Percentiles rank a stretch among this genome's conserved stretches.
Conservation (phyloP, 768 basidiomycete species). For the Boletus pseudopeckii region DNA sequence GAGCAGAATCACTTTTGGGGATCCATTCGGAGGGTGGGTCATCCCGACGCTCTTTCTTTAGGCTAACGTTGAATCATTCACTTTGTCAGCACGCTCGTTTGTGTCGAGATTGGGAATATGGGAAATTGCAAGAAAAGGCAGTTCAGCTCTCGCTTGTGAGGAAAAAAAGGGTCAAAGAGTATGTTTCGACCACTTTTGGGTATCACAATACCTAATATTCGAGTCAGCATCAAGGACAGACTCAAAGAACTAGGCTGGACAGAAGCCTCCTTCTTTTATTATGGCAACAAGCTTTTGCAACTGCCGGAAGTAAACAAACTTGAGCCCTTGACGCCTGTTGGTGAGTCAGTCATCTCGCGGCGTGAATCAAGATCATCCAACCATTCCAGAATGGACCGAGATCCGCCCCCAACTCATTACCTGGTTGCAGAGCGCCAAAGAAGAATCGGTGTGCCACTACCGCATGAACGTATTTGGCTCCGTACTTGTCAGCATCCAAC, state of each 20-base stretch:
- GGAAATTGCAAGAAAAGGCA: background rate
- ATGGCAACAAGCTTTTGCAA: background rate
- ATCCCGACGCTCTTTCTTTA: background rate
- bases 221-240: background rate
- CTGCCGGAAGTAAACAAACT: constrained; percentile 8
- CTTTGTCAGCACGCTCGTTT: constrained; percentile 4
- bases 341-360: background rate
- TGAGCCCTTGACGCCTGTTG: constrained; percentile 1
- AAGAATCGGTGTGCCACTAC: background rate
- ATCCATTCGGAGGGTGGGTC: constrained; percentile 3
- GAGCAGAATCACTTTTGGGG: background rate
- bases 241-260: background rate
- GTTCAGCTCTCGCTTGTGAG: background rate
- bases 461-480: no score
- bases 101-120: constrained; percentile 1
- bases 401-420: constrained; percentile 1
- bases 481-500: background rate
- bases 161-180: constrained; percentile 2
- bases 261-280: no score
- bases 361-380: background rate
- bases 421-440: background rate
- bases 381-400: constrained; percentile 7
- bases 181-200: background rate
- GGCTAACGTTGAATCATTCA: background rate
- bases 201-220: background rate